Evolutionary conservation across 306 rosid species (phyloP).

Genomic region (Luffa aegyptiaca): DNA sequence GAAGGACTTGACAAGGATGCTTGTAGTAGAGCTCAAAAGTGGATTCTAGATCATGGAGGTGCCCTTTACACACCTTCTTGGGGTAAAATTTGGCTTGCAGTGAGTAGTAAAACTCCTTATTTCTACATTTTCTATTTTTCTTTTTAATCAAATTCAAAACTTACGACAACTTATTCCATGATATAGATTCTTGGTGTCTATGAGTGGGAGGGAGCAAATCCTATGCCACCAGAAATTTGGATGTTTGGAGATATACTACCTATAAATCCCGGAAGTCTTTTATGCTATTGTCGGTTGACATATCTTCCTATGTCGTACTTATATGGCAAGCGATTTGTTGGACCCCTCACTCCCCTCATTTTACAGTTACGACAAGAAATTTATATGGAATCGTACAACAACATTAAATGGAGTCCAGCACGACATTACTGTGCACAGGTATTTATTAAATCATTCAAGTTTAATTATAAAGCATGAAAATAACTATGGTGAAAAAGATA

Average conservation of each 20-base stretch:
- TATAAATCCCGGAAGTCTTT: constrained; percentile 17
- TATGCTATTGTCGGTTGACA: constrained; percentile 40
- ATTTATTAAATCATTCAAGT: too few species aligned
- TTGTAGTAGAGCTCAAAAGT: not conserved
- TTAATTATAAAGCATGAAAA: too few species aligned
- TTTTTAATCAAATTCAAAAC: too few species aligned
- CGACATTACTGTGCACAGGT: constrained; percentile 43
- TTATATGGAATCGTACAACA: constrained; percentile 32
- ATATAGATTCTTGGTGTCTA: constrained; percentile 16
- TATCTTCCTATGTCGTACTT: constrained; percentile 55
- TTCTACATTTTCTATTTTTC: too few species aligned
- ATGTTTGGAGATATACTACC: constrained; percentile 5
- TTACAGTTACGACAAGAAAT: constrained; percentile 30
- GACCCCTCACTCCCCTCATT: constrained; percentile 32
- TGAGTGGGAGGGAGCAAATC: constrained; percentile 13
- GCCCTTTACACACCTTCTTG: constrained; percentile 4
- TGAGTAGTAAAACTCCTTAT: too few species aligned
- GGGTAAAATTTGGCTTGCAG: not conserved
- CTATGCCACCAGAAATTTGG: constrained; percentile 17
- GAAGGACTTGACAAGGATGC: not conserved
- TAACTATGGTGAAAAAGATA: too few species aligned
- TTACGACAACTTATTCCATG: too few species aligned
- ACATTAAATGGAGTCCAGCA: constrained; percentile 38
- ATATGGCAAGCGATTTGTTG: constrained; percentile 47
- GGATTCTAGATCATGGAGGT: constrained; percentile 14